phyloP scores from a whole-genome alignment of 2,329 filamentous ascomycete genomes.

The Diaporthe aspalathi region DNA sequence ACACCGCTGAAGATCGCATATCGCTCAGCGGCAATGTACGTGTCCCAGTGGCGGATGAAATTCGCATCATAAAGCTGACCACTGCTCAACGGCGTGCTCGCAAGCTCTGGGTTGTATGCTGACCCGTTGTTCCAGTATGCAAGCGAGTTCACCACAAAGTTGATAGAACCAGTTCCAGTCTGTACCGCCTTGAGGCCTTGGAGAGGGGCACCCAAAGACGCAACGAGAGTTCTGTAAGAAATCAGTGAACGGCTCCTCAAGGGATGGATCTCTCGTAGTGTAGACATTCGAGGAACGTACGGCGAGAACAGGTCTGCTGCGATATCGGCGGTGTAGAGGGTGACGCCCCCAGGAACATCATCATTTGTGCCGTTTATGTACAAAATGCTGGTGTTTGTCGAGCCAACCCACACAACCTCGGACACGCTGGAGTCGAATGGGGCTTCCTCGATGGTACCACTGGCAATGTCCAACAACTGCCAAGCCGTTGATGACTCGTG shows the following conservation, averaged over 20 bases:
- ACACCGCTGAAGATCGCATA: conserved; percentile 71
- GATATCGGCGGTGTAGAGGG: conserved; percentile 52
- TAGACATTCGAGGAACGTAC: not conserved
- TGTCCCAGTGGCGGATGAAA: conserved; percentile 71
- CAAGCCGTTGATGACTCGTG: conserved; percentile 9
- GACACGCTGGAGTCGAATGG: conserved; percentile 43
- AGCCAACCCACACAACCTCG: conserved; percentile 68
- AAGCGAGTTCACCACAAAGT: conserved; percentile 60
- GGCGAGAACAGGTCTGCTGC: conserved; percentile 41
- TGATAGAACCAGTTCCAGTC: conserved; percentile 48
- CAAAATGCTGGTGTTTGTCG: conserved; percentile 57
- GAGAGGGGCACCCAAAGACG: conserved; percentile 52
- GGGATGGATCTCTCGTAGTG: not conserved
- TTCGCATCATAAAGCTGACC: conserved; percentile 67
- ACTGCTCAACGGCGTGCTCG: conserved; percentile 57
- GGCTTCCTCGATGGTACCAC: conserved; percentile 1
- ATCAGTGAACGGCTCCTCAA: not conserved
- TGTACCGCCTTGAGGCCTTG: conserved; percentile 51
- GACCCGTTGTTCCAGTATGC: conserved; percentile 66
- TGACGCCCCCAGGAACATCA: conserved; percentile 54
- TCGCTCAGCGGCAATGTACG: conserved; percentile 64
- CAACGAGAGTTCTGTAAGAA: conserved; percentile 47
- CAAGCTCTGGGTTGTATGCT: conserved; percentile 65
- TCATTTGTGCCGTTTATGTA: conserved; percentile 62
- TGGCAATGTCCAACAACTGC: conserved; percentile 17